Evolutionary conservation across 164 flowering plant species (phyloP).

Genomic region (Berberis thunbergii): DNA sequence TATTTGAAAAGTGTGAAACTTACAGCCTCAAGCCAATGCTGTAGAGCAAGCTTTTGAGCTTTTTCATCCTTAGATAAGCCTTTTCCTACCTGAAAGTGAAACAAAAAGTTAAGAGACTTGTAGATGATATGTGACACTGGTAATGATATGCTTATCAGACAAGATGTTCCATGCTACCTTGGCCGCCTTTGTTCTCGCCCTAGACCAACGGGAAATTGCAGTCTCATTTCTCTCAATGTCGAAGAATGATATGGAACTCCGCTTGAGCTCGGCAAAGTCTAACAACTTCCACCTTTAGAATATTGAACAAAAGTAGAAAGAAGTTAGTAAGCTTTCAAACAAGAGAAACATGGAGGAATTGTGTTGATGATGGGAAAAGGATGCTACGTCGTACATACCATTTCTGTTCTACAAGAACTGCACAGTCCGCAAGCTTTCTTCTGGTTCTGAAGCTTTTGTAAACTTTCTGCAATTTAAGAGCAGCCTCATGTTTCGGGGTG

Average conservation of each 20-base stretch:
- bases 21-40: conserved; percentile 90
- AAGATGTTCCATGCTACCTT: conserved; percentile 29
- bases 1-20: conserved; percentile 10
- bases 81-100: conserved; percentile 49
- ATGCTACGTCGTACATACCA: conserved; percentile 33
- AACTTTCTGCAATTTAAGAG: conserved; percentile 83
- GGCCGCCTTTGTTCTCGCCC: conserved; percentile 49
- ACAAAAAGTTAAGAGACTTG: no score
- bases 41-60: conserved; percentile 59
- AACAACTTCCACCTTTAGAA: conserved; percentile 58
- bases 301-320: neutral
- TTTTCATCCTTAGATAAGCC: conserved; percentile 71
- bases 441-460: conserved; percentile 91
- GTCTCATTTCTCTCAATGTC: conserved; percentile 35
- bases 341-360: neutral
- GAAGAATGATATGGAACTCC: conserved; percentile 47
- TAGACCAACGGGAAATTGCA: conserved; percentile 47
- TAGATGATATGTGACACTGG: no score
- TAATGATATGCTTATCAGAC: no score
- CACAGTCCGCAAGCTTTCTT: conserved; percentile 90
- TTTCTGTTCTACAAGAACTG: conserved; percentile 79
- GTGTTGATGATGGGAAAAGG: neutral
- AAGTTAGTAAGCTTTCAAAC: neutral
- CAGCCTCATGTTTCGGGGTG: conserved; percentile 65
- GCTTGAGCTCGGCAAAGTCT: conserved; percentile 45